Percentiles rank a stretch among this genome's conserved stretches.
Conservation (phyloP, 2,329 filamentous ascomycete genomes). For the Aspergillus fumigatiaffinis region DNA sequence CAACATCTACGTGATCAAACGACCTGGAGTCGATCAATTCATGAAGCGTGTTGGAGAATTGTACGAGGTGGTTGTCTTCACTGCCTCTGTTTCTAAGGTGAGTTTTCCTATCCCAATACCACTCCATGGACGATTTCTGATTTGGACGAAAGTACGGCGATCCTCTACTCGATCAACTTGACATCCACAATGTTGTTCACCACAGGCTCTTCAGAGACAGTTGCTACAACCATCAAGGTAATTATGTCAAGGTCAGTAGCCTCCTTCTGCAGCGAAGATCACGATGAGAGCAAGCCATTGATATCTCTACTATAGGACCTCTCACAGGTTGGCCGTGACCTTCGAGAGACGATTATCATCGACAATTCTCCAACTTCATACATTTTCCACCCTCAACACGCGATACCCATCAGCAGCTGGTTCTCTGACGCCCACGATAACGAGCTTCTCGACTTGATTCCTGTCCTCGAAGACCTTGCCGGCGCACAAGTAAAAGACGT, state of each 20-base stretch:
- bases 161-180: conserved; percentile 89
- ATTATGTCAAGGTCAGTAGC: conserved; percentile 77
- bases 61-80: conserved; percentile 98
- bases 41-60: conserved; percentile 98
- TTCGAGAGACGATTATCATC: conserved; percentile 98
- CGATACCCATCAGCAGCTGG: conserved; percentile 99
- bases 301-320: conserved; percentile 59
- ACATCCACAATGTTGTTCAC: conserved; percentile 95
- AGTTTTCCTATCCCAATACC: conserved; percentile 14
- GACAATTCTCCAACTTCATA: conserved; percentile 99
- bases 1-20: conserved; percentile 99
- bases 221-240: conserved; percentile 98
- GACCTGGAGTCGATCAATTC: conserved; percentile 96
- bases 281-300: conserved; percentile 4
- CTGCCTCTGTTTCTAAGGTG: conserved; percentile 96
- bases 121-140: conserved; percentile 6
- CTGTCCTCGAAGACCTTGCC: conserved; percentile 94
- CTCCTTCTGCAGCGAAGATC: not conserved
- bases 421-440: conserved; percentile 99
- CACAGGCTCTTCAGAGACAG: conserved; percentile 96
- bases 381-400: conserved; percentile 98
- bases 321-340: conserved; percentile 90
- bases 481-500: conserved; percentile 87
- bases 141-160: conserved; percentile 71
- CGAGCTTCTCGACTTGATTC: conserved; percentile 93